Conservation (phyloP, 768 basidiomycete species). For the Gloeopeniophorella convolvens region DNA sequence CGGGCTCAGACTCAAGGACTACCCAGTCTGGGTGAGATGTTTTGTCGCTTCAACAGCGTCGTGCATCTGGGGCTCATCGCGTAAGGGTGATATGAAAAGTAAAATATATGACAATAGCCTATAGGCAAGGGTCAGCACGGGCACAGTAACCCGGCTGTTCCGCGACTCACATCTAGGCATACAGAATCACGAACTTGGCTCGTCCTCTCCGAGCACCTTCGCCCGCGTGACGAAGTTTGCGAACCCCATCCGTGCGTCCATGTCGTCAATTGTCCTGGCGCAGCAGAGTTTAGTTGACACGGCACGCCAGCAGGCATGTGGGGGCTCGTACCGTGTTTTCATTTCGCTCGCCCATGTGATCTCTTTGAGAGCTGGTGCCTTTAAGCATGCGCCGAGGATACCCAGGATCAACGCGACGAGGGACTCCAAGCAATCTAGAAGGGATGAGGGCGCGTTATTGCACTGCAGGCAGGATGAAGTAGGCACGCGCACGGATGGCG, state of each 20-base stretch:
- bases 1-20: too few relatives aligned
- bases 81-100: too few relatives aligned
- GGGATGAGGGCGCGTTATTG: neutral
- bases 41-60: too few relatives aligned
- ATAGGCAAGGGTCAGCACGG: neutral
- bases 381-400: constrained; percentile 65
- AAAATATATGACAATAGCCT: too few relatives aligned
- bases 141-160: neutral
- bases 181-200: neutral
- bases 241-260: constrained; percentile 21
- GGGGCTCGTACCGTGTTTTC: constrained; percentile 55
- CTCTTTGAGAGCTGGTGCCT: constrained; percentile 63
- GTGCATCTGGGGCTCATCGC: too few relatives aligned
- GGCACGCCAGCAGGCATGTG: too few relatives aligned
- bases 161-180: too few relatives aligned
- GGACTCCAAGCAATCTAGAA: constrained; percentile 58
- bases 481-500: constrained; percentile 45
- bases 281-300: too few relatives aligned
- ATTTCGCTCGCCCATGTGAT: constrained; percentile 90
- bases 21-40: too few relatives aligned
- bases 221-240: constrained; percentile 20
- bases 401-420: constrained; percentile 59
- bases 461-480: neutral
- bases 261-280: constrained; percentile 21
- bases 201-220: constrained; percentile 8